Evolutionary conservation across 2,329 filamentous ascomycete species (phyloP).

Genomic region (Pseudogymnoascus sp.): DNA sequence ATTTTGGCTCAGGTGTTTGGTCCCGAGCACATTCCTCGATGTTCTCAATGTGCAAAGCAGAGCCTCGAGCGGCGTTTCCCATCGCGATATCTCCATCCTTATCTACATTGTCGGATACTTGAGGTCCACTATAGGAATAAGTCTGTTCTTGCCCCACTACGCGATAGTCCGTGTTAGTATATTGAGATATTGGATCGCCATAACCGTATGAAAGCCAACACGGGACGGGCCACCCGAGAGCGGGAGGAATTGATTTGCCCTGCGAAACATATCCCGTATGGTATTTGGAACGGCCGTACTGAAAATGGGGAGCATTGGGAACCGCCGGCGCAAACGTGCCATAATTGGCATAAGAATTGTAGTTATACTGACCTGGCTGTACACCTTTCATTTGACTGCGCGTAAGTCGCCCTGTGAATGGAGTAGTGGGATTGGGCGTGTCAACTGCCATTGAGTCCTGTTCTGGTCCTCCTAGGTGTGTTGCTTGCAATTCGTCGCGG

Average conservation of each 20-base stretch:
- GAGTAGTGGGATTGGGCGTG: background rate
- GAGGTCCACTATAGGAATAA: background rate
- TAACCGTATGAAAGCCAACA: background rate
- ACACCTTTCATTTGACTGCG: slow-evolving; percentile 22
- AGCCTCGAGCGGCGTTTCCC: background rate
- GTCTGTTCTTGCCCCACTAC: slow-evolving; percentile 2
- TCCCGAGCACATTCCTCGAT: background rate
- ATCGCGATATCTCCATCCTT: background rate
- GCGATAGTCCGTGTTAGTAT: slow-evolving; percentile 7
- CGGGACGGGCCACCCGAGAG: background rate
- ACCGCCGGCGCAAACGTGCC: slow-evolving; percentile 6
- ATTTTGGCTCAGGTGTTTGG: background rate
- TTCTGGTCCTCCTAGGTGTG: background rate
- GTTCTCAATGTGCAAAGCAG: background rate
- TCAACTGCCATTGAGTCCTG: background rate
- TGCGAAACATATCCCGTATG: background rate
- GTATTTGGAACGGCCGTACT: background rate
- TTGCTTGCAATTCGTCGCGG: slow-evolving; percentile 1
- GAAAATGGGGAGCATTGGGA: slow-evolving; percentile 1
- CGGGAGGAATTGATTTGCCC: background rate
- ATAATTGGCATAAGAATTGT: slow-evolving; percentile 12
- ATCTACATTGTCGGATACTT: background rate
- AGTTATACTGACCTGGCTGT: slow-evolving; percentile 27
- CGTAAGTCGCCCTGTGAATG: slow-evolving; percentile 17
- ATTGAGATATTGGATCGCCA: slow-evolving; percentile 4